Percentiles rank a stretch among this genome's conserved stretches.
Conservation (phyloP, 192 early-diverging fungal genomes). For the Backusella tuberculispora region DNA sequence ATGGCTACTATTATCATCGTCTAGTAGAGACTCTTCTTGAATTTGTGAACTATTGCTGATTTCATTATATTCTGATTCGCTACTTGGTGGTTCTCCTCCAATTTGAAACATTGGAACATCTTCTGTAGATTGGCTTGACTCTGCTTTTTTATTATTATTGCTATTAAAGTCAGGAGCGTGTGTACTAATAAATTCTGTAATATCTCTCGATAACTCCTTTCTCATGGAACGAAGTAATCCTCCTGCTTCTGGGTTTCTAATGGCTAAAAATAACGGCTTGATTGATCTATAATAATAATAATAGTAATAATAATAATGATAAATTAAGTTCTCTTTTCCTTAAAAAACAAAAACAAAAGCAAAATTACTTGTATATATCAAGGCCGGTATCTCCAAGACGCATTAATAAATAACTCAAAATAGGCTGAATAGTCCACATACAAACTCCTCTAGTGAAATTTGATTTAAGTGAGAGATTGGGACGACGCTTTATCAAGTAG, state of each 20-base stretch:
- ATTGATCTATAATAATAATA: conserved; percentile 59
- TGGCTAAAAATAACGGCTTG: conserved; percentile 81
- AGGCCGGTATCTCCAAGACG: conserved; percentile 74
- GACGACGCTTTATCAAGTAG: conserved; percentile 28
- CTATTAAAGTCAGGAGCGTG: conserved; percentile 63
- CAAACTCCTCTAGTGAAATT: conserved; percentile 30
- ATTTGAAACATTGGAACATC: not conserved
- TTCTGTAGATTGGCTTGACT: not conserved
- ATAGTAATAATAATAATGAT: conserved; percentile 2
- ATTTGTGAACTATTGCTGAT: not conserved
- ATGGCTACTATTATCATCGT: not conserved
- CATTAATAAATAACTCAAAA: conserved; percentile 71
- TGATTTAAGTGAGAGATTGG: conserved; percentile 31
- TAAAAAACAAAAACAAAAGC: not conserved
- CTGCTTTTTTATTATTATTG: not conserved
- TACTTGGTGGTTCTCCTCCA: not conserved
- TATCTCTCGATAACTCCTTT: conserved; percentile 66
- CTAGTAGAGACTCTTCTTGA: not conserved
- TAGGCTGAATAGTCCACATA: conserved; percentile 55
- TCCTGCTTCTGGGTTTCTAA: conserved; percentile 52
- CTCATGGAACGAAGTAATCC: conserved; percentile 61
- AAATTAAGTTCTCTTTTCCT: not conserved
- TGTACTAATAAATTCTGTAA: conserved; percentile 80
- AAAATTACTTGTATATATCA: conserved; percentile 67
- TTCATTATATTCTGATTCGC: not conserved